Conservation (phyloP, 2,329 filamentous ascomycete genomes). For the Colletotrichum higginsianum region DNA sequence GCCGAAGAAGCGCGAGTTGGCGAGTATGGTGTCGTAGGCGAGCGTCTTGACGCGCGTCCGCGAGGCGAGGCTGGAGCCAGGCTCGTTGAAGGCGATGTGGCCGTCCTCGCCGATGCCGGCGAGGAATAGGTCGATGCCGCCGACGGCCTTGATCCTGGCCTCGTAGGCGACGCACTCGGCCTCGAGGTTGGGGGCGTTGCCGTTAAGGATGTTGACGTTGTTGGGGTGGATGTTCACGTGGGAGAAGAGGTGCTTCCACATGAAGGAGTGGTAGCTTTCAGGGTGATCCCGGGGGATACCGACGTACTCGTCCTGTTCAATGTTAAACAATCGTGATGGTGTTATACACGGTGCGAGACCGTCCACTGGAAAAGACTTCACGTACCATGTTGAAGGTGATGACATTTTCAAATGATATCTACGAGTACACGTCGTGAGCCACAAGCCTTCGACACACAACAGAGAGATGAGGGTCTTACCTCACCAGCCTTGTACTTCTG, state of each 20-base stretch:
- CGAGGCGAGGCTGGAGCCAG: slow-evolving; percentile 82
- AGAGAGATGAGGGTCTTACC: slow-evolving; percentile 51
- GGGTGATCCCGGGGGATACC: slow-evolving; percentile 86
- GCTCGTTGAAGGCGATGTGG: slow-evolving; percentile 93
- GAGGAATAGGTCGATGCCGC: slow-evolving; percentile 89
- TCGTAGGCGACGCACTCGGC: slow-evolving; percentile 87
- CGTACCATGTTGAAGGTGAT: slow-evolving; percentile 92
- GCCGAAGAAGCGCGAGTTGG: slow-evolving; percentile 88
- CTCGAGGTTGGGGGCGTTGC: slow-evolving; percentile 82
- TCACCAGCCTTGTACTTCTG: slow-evolving; percentile 77
- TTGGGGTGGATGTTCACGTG: slow-evolving; percentile 85
- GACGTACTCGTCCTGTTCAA: slow-evolving; percentile 83
- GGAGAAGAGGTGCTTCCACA: slow-evolving; percentile 94
- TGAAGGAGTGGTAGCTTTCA: slow-evolving; percentile 91
- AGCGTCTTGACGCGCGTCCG: slow-evolving; percentile 89
- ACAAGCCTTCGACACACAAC: background rate
- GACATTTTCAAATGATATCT: slow-evolving; percentile 90
- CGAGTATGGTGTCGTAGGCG: slow-evolving; percentile 88
- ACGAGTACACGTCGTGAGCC: slow-evolving; percentile 46
- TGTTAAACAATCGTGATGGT: slow-evolving; percentile 22
- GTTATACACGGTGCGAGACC: no score
- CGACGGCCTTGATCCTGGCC: slow-evolving; percentile 79
- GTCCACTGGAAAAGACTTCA: background rate
- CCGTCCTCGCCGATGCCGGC: slow-evolving; percentile 89
- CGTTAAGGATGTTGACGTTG: slow-evolving; percentile 89